Evolutionary conservation across 2,329 filamentous ascomycete species (phyloP), one percentile per base, ranked within the genome.

Genomic region (Daldinia eschscholtzii): DNA sequence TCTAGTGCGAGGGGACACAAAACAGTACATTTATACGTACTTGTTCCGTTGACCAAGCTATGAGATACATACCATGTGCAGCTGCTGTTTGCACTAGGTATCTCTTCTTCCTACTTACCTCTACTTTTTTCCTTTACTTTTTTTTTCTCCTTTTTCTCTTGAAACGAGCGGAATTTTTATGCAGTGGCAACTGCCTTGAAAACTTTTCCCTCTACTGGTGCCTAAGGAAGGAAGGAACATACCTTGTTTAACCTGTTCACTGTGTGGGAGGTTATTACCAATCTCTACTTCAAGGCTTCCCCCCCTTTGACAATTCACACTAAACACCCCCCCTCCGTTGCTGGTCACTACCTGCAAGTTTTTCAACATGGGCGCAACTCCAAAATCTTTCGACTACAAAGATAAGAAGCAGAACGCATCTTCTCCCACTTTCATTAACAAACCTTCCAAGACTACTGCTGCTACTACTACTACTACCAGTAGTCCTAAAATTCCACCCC

Each of bases 301-400:
- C 52, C 18, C 33, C 52, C 33, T 52, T 33, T 33, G 15, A 52
- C 10, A 55, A 23, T 37, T 37, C 9, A 37, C 20, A 37, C 52
- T 35, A 15, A 15, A n/a, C n/a, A 33, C 20, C 7, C 37, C 52
- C 37, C 35, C 20, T 44, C 15, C 5, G 26, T 48, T 42, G 57
- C 26, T 18, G 20, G 39, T 33, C 6, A 35, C 15, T 6, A 28
- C 33, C 33, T 56, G 41, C 30, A 46, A 30, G 28, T 61, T 15
- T 18, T 26, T 33, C 66, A 66, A 26, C 41, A 69, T 69, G 66
- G 58, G 57, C 5, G 15, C 12, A 18, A 10, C n/a, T 26, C n/a
- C 62, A 12, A 63, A 59, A 41, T 39, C 23, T 2, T 52, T 63
- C 18, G 53, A 56, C n/a, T 30, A 13, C 9, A 56, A 50, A 50